Evolutionary conservation across 495 filamentous ascomycete species (phyloP).

Genomic region (Aspergillus cristatus): DNA sequence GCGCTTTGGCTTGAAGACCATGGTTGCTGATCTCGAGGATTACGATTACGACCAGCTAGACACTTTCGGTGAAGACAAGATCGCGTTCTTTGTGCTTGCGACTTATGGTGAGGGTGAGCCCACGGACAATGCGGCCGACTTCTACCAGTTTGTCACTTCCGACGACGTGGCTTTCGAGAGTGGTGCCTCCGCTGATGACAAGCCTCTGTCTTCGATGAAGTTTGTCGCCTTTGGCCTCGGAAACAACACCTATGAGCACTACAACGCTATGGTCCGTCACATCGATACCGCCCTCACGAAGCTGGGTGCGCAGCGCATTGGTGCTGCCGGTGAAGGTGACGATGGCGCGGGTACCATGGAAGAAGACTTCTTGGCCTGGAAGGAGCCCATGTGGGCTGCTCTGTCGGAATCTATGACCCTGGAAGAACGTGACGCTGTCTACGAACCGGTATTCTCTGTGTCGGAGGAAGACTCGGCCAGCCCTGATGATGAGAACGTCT

Average conservation of each 20-base stretch:
- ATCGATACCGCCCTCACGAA: constrained; percentile 71
- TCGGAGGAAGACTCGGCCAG: constrained; percentile 65
- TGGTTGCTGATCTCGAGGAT: constrained; percentile 96
- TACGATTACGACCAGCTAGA: constrained; percentile 97
- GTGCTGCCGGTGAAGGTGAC: constrained; percentile 87
- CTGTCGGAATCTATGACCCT: constrained; percentile 72
- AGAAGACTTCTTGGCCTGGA: constrained; percentile 98
- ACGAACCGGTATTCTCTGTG: constrained; percentile 86
- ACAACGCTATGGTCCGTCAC: constrained; percentile 96
- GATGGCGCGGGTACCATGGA: constrained; percentile 99
- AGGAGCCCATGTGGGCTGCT: constrained; percentile 96
- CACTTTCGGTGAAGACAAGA: constrained; percentile 75
- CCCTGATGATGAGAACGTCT: constrained; percentile 75
- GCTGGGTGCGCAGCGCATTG: constrained; percentile 75
- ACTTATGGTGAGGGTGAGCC: constrained; percentile 98
- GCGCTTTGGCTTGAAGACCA: constrained; percentile 92
- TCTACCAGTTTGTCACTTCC: constrained; percentile 88
- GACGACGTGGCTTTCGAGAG: constrained; percentile 77
- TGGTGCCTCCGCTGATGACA: constrained; percentile 50
- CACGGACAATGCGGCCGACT: constrained; percentile 97
- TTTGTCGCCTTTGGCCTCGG: constrained; percentile 94
- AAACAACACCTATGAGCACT: constrained; percentile 99
- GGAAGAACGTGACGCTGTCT: constrained; percentile 91
- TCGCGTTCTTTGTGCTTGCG: constrained; percentile 90
- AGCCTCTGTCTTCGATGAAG: constrained; percentile 74